Percentiles rank a stretch among this genome's conserved stretches.
Evolutionary conservation across 176 grass and related monocot species (phyloP).

Genomic region (Musa itinerans): DNA sequence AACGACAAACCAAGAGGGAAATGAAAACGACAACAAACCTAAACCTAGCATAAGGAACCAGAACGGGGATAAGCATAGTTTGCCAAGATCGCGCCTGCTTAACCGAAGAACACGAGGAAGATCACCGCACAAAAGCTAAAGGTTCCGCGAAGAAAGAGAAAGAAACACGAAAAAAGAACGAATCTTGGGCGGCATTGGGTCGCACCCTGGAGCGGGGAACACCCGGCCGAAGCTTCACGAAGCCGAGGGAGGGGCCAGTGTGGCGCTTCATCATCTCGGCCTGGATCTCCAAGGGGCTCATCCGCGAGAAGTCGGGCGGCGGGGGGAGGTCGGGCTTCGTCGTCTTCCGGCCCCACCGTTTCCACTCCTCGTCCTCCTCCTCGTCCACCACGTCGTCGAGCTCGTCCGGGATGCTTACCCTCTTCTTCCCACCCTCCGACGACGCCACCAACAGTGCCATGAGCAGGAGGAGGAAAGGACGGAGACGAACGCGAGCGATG

Average conservation of each 20-base stretch:
- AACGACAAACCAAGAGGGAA: background rate
- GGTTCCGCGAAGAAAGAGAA: background rate
- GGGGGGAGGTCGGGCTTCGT: slow-evolving; percentile 6
- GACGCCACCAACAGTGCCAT: background rate
- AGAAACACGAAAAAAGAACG: background rate
- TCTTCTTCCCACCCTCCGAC: slow-evolving; percentile 24
- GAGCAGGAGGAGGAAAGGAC: background rate
- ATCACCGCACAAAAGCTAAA: background rate
- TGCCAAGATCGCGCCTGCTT: background rate
- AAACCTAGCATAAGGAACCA: background rate
- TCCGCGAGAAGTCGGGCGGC: slow-evolving; percentile 55
- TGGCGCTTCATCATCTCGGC: slow-evolving; percentile 63
- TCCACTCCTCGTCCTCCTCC: slow-evolving; percentile 81
- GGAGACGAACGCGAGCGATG: background rate
- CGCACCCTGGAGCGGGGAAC: slow-evolving; percentile 40
- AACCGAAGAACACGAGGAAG: background rate
- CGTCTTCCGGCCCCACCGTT: slow-evolving; percentile 38
- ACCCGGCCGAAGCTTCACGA: slow-evolving; percentile 77
- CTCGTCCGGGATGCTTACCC: slow-evolving; percentile 57
- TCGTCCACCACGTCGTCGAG: slow-evolving; percentile 78
- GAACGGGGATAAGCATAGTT: background rate
- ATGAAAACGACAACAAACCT: background rate
- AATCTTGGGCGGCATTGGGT: background rate
- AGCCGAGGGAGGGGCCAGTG: slow-evolving; percentile 57
- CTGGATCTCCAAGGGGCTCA: slow-evolving; percentile 61